Percentiles rank a stretch among this genome's conserved stretches.
Conservation (phyloP, 768 basidiomycete genomes). For the Hirschioporus abietinus region DNA sequence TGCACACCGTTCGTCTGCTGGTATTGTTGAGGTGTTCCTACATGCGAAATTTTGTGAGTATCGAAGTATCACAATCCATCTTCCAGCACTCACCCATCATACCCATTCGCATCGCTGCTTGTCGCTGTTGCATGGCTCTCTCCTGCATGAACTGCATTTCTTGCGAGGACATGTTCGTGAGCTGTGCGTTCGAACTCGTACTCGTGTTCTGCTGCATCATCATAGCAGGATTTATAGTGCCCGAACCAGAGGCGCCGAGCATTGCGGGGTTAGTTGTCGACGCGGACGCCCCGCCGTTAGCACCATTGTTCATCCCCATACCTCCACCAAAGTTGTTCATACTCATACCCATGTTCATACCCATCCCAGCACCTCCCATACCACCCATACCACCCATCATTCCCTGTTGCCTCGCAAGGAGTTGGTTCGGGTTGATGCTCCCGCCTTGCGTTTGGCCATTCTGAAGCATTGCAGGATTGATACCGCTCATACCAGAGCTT, state of each 20-base stretch:
- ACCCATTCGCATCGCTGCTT: constrained; percentile 17
- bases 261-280: constrained; percentile 17
- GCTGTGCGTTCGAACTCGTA: constrained; percentile 1
- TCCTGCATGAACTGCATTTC: constrained; percentile 12
- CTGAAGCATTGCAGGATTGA: constrained; percentile 6
- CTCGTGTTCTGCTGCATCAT: background rate
- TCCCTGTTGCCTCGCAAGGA: constrained; percentile 15
- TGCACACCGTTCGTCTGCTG: constrained; percentile 17
- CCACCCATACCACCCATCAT: constrained; percentile 18
- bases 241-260: constrained; percentile 11
- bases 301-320: constrained; percentile 14
- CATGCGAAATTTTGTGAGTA: background rate
- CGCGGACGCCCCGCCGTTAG: constrained; percentile 8
- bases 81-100: constrained; percentile 9
- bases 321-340: constrained; percentile 7
- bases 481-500: background rate
- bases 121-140: constrained; percentile 8
- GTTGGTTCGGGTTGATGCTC: constrained; percentile 21
- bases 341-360: constrained; percentile 23
- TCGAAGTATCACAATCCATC: background rate
- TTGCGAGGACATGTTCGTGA: constrained; percentile 4
- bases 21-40: constrained; percentile 18
- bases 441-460: constrained; percentile 12
- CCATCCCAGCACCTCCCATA: constrained; percentile 15
- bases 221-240: background rate